Base-by-base conservation (phyloP, 805 yeast genomes). In the Lipomyces sp. region DNA sequence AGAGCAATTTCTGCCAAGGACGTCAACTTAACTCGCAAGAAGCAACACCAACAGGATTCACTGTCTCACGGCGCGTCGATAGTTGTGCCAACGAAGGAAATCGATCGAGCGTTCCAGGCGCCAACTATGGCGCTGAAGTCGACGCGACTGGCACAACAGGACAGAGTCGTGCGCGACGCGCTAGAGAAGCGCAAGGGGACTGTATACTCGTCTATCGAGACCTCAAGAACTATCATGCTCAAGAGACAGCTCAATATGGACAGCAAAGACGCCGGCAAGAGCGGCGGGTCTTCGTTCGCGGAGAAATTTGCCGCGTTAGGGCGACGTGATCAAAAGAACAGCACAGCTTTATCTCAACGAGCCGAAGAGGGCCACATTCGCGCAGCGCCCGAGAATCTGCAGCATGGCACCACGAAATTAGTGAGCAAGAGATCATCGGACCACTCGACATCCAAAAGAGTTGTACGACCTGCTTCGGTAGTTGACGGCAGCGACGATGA, bases 1-100 rank as follows among this genome's bases (percentile, higher is more conserved):
- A 54, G 49, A 10, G 58, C 58, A 5, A 26, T 46, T 6, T 49
- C 47, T 13, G 65, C 61, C 4, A 32, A 43, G 32, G 62, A 63
- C 32, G 48, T 62, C 3, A 43, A 39, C 16, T 46, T 60, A 16
- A 48, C 38, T 32, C 54, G 58, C 18, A 32, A 6, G 10, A 26
- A 50, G 39, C 7, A 26, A 7, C 26, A 13, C 18, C 13, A 29
- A 8, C 1, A 22, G 33, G 18, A 16, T 18, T 10, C 24, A 19
- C 16, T 3, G 7, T 18, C 13, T 39, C 1, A 22, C 29, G 14
- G 14, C 43, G 39, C 18, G 36, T 5, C 19, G 18, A 19, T 26
- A 13, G 33, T 18, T 41, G 43, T 19, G 39, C 5, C 32, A 5
- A 16, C 6, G 7, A 24, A 24, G 11, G 42, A 39, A 11, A 13